Percentiles rank a stretch among this genome's conserved stretches.
These are phyloP conservation scores for Phytophthora vignae DNA, from an alignment of 352 stramenopile genomes.

Conservation along the genomic window DNA sequence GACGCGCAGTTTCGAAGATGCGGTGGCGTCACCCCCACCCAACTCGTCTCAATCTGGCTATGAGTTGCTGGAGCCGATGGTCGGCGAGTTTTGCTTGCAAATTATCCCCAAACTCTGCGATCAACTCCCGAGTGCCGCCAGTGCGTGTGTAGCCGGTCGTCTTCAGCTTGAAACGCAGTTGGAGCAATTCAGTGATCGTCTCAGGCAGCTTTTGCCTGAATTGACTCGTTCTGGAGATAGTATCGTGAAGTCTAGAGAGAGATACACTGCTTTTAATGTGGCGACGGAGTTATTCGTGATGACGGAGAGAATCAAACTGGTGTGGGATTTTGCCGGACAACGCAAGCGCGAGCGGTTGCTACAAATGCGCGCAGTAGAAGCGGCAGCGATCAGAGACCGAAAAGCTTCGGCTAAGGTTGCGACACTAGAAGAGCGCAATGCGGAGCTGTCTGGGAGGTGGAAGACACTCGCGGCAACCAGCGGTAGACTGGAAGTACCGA, in stretches of 20 bases:
- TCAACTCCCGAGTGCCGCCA: slow-evolving; percentile 50
- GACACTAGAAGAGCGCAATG: slow-evolving; percentile 25
- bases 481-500: neutral
- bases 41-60: slow-evolving; percentile 7
- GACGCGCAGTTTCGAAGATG: slow-evolving; percentile 26
- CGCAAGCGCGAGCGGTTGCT: slow-evolving; percentile 52
- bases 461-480: slow-evolving; percentile 10
- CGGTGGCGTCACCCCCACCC: slow-evolving; percentile 11
- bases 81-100: slow-evolving; percentile 70
- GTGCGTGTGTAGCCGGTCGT: slow-evolving; percentile 31
- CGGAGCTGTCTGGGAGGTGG: slow-evolving; percentile 11
- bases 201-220: slow-evolving; percentile 32
- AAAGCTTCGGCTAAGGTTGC: slow-evolving; percentile 16
- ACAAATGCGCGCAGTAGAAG: slow-evolving; percentile 22
- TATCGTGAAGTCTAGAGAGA: neutral
- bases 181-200: slow-evolving; percentile 45
- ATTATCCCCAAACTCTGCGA: slow-evolving; percentile 58
- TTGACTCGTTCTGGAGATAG: neutral
- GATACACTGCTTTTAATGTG: slow-evolving; percentile 15
- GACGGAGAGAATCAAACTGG: slow-evolving; percentile 56
- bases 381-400: slow-evolving; percentile 14
- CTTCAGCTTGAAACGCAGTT: slow-evolving; percentile 54
- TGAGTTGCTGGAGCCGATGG: slow-evolving; percentile 46
- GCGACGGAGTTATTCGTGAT: slow-evolving; percentile 52
- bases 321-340: slow-evolving; percentile 58